Conservation (phyloP, 148 eudicot species). For the Vaccinium myrtillus region DNA sequence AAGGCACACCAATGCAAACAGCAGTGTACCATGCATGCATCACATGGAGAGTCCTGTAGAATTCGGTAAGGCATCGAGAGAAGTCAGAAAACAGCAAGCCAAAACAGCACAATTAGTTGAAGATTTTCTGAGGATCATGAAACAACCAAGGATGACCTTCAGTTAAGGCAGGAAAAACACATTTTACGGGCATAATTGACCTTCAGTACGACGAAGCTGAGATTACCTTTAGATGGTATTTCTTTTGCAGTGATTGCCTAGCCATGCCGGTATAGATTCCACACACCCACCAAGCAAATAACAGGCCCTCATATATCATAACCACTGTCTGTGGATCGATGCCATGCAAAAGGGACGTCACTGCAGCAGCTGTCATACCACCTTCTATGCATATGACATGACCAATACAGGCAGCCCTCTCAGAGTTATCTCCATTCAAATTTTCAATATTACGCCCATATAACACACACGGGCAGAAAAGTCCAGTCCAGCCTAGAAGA, state of each 20-base stretch:
- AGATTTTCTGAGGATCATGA: neutral
- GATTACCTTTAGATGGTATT: constrained; percentile 69
- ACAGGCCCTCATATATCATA: constrained; percentile 64
- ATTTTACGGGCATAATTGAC: neutral
- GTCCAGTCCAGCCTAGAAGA: constrained; percentile 58
- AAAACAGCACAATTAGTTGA: neutral
- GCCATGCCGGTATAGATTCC: constrained; percentile 72
- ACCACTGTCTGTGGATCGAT: constrained; percentile 59
- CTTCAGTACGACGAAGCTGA: neutral
- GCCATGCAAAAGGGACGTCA: constrained; percentile 45
- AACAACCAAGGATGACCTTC: neutral
- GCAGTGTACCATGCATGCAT: constrained; percentile 76
- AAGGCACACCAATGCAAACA: constrained; percentile 86
- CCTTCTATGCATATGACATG: constrained; percentile 75
- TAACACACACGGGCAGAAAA: constrained; percentile 75
- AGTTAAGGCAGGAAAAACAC: neutral
- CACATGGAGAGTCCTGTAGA: constrained; percentile 69
- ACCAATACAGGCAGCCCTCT: constrained; percentile 57
- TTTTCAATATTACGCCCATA: constrained; percentile 69
- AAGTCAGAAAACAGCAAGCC: neutral
- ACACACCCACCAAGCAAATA: constrained; percentile 89
- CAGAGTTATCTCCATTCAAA: constrained; percentile 46
- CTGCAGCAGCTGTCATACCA: constrained; percentile 57
- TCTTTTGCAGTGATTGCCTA: constrained; percentile 64
- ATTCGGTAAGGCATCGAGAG: neutral